Base-by-base conservation (phyloP, 2,329 filamentous ascomycete species). In the Penicillium brevicompactum region DNA sequence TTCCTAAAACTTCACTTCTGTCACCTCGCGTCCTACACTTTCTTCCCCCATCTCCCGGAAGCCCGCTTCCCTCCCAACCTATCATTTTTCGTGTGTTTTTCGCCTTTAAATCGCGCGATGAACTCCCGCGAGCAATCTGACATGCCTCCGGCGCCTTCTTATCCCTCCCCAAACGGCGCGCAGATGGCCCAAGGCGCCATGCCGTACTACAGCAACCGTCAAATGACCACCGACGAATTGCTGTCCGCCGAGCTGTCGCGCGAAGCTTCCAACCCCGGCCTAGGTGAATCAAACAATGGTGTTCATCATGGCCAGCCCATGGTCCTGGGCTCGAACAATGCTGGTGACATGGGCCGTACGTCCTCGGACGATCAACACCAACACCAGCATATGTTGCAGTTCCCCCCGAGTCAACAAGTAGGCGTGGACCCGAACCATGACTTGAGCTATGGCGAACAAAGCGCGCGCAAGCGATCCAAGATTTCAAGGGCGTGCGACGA, bases 401-500 rank as follows among this genome's bases (percentile, higher is more conserved):
- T 77, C 56, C 67, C 75, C 11, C 72, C 76, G 8, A 76, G 73
- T 56, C 73, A 77, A 53, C 76, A 78, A 58, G 74, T 76, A 11
- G 74, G 73, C 32, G 72, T 76, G 49, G 76, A 78, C 52, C 76
- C 74, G 13, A 76, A 78, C 56, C 74, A 78, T 50, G 72, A 79
- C 48, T 57, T 83, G 60, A 78, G 75, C 61, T 81, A 82, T 65
- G 80, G 81, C 38, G 86, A 88, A 59, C 81, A 80, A 55, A 85
- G 86, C 10, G 84, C 87, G 13, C 87, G 88, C 59, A 94, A 94
- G 71, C 82, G 91, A 56, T 90, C 88, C 5, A 96, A 96, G 72
- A 91, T 94, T 5, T 95, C 91, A 10, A 84, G 91, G 37, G 92
- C 91, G 2, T 96, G 91, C 67, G 91, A 96, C 69, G 91, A 95